Conservation (phyloP, 2,329 filamentous ascomycete genomes). For the Neofusicoccum cordaticola region DNA sequence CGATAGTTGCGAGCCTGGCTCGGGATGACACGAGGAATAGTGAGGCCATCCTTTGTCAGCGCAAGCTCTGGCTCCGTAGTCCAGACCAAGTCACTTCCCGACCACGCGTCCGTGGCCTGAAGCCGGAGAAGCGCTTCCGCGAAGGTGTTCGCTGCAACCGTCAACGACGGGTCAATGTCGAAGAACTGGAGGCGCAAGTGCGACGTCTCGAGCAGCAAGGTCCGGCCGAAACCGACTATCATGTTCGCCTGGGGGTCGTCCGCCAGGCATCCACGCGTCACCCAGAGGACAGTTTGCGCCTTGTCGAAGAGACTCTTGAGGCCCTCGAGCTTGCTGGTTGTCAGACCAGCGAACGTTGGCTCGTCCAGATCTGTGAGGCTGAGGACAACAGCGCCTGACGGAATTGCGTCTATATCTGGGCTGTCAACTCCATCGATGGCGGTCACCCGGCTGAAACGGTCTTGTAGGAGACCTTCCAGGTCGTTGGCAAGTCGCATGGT, state of each 20-base stretch:
- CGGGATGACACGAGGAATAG: too few species aligned
- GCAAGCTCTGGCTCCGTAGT: too few species aligned
- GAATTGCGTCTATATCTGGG: too few species aligned
- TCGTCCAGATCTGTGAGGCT: not conserved
- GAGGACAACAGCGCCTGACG: not conserved
- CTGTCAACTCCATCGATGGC: too few species aligned
- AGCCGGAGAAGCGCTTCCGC: not conserved
- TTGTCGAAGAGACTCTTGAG: not conserved
- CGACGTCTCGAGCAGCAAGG: slow-evolving; percentile 18
- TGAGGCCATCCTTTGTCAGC: too few species aligned
- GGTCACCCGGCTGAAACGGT: too few species aligned
- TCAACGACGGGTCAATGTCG: slow-evolving; percentile 19
- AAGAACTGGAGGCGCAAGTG: slow-evolving; percentile 23
- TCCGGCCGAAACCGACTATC: slow-evolving; percentile 21
- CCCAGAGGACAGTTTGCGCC: not conserved
- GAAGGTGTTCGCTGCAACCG: not conserved
- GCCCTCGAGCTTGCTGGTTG: not conserved
- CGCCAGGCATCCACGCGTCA: not conserved
- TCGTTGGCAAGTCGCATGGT: not conserved
- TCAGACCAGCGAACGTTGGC: not conserved
- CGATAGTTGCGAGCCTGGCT: too few species aligned
- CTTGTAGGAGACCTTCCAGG: too few species aligned
- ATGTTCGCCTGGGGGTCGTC: not conserved
- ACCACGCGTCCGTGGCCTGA: too few species aligned
- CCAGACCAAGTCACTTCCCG: too few species aligned